Conservation (phyloP, 805 yeast species). For the Candida germanica region DNA sequence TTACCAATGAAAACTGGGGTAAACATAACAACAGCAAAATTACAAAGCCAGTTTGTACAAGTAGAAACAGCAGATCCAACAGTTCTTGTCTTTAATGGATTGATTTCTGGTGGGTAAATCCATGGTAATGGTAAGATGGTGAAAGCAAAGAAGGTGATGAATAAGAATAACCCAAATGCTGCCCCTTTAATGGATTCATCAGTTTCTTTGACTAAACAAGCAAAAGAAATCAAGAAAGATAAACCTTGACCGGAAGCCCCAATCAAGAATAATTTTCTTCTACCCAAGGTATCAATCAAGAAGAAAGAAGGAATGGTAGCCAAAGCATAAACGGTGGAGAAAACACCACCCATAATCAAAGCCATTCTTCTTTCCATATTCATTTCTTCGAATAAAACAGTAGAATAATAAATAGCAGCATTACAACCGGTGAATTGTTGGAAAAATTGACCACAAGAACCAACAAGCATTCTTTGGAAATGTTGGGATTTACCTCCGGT, state of each 20-base stretch:
- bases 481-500: conserved; percentile 58
- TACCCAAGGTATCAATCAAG: conserved; percentile 39
- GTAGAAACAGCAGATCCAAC: conserved; percentile 41
- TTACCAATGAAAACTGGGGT: conserved; percentile 40
- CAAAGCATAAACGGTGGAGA: conserved; percentile 55
- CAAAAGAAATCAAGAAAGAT: conserved; percentile 39
- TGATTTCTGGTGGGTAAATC: conserved; percentile 46
- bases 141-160: conserved; percentile 41
- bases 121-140: conserved; percentile 45
- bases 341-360: conserved; percentile 62
- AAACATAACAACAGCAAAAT: conserved; percentile 45
- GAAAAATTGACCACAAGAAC: conserved; percentile 67
- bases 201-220: conserved; percentile 32
- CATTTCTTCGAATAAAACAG: conserved; percentile 67
- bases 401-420: conserved; percentile 88
- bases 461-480: conserved; percentile 55
- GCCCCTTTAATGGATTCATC: conserved; percentile 38
- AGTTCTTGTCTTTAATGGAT: conserved; percentile 46
- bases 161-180: conserved; percentile 42
- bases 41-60: conserved; percentile 43
- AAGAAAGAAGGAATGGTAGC: conserved; percentile 46
- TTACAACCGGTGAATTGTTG: conserved; percentile 93
- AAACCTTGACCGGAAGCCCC: conserved; percentile 41
- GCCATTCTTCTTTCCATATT: conserved; percentile 50
- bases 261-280: conserved; percentile 42